Evolutionary conservation across 352 stramenopile species (phyloP).

Genomic region (Discostella stelligera): DNA sequence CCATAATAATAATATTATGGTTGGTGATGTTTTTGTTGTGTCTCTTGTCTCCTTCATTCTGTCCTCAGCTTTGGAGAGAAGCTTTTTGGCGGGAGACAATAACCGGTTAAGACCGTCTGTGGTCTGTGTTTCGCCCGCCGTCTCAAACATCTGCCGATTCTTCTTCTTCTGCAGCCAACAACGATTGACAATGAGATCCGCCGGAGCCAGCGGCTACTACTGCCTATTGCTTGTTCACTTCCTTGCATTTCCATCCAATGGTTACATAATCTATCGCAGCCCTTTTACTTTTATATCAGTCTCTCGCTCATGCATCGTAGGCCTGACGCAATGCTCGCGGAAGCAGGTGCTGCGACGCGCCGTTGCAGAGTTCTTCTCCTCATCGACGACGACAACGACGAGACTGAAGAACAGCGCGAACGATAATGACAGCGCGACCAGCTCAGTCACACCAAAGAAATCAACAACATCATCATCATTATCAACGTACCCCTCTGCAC

Average conservation of each 20-base stretch:
- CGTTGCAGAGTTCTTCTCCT: not conserved
- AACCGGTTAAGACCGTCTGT: too few relatives aligned
- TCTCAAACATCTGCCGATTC: too few relatives aligned
- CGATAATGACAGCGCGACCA: not conserved
- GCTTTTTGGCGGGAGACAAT: too few relatives aligned
- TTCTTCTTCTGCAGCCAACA: not conserved
- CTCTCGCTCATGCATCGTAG: not conserved
- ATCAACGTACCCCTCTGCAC: slow-evolving; percentile 8
- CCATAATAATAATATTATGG: too few relatives aligned
- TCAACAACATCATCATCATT: not conserved
- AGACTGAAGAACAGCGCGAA: not conserved
- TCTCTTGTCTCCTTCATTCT: too few relatives aligned
- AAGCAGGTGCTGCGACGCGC: not conserved
- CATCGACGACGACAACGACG: not conserved
- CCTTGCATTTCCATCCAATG: slow-evolving; percentile 10
- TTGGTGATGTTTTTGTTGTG: too few relatives aligned
- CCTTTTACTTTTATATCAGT: not conserved
- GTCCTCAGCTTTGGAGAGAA: too few relatives aligned
- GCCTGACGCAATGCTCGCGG: not conserved
- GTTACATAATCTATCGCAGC: not conserved
- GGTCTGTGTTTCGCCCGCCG: too few relatives aligned
- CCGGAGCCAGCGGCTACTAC: not conserved
- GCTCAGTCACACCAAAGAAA: not conserved
- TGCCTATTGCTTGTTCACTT: not conserved
- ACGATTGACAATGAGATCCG: slow-evolving; percentile 8